Evolutionary conservation across 2,329 filamentous ascomycete genomes (phyloP).

Genomic region (Phialophora expanda): DNA sequence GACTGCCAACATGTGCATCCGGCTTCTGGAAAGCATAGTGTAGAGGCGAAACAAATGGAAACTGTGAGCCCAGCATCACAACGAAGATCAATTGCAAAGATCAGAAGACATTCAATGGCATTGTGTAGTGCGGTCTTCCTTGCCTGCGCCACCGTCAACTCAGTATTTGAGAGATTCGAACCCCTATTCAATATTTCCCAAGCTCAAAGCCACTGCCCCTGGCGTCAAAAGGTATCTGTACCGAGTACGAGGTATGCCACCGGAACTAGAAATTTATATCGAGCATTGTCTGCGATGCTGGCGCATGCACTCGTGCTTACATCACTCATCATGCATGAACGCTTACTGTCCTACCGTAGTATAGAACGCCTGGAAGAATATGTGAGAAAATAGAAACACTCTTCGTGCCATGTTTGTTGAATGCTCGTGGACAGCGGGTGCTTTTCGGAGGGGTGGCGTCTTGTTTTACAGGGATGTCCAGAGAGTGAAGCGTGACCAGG

Average conservation of each 20-base stretch:
- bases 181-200: neutral
- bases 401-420: neutral
- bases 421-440: slow-evolving; percentile 5
- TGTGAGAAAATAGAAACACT: slow-evolving; percentile 5
- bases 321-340: neutral
- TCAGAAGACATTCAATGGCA: neutral
- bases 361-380: neutral
- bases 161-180: neutral
- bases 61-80: slow-evolving; percentile 1
- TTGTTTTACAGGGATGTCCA: slow-evolving; percentile 26
- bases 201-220: neutral
- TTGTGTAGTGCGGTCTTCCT: neutral
- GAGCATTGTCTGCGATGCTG: neutral
- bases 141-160: neutral
- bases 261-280: slow-evolving; percentile 2
- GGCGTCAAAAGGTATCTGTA: slow-evolving; percentile 2
- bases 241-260: neutral
- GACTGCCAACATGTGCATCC: slow-evolving; percentile 11
- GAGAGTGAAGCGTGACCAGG: slow-evolving; percentile 1
- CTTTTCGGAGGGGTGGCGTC: slow-evolving; percentile 26
- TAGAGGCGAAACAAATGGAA: slow-evolving; percentile 1
- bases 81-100: slow-evolving; percentile 16
- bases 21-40: neutral
- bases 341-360: neutral
- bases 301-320: neutral